Base-by-base conservation (phyloP, 2,329 filamentous ascomycete species). In the Pyrenochaeta sp. region DNA sequence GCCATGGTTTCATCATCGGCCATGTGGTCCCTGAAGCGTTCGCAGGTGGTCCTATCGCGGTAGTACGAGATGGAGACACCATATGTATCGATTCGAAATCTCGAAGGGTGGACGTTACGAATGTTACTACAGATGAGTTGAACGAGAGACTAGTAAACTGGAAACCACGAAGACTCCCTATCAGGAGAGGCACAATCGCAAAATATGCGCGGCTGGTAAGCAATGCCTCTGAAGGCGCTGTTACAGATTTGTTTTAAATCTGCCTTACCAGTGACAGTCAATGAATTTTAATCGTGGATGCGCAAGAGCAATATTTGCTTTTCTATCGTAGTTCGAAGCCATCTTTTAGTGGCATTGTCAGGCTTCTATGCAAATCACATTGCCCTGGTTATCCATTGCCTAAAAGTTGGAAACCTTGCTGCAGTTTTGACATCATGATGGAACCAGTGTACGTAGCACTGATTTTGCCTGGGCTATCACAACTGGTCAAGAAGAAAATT, bases 11-110 rank as follows among this genome's bases (percentile, higher is more conserved):
- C 75, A 95, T 97, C 68, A 91, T 98, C 14, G 94, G 94, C 0
- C 93, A 97, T 69, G 91, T 97, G 12, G 90, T 90, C 2, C 94
- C 94, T 2, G 94, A 98, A 77, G 94, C 94, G 0, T 91, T 90
- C 1, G 88, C 89, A 1, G 94, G 94, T 14, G 94, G 94, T 0
- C 93, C 94, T 0, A 92, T 98, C 69, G 93, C 90, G 0, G 79
- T 96, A 4, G 91, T 97, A 2, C 73, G 80, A 64, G 85, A 96
- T 66, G 94, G 91, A 1, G 94, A 98, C 75, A 77, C 85, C 21
- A 87, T 98, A 45, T 92, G 90, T 3, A 97, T 98, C 68, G 90
- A 95, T 72, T 92, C 93, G 0, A 87, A 91, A n/a, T n/a, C n/a
- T n/a, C n/a, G 64, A 86, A 79, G 31, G 96, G 97, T 72, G 75